Evolutionary conservation across 305 asterid species (phyloP), one percentile per base, ranked within the genome.

Genomic region (Rubia peregrina): DNA sequence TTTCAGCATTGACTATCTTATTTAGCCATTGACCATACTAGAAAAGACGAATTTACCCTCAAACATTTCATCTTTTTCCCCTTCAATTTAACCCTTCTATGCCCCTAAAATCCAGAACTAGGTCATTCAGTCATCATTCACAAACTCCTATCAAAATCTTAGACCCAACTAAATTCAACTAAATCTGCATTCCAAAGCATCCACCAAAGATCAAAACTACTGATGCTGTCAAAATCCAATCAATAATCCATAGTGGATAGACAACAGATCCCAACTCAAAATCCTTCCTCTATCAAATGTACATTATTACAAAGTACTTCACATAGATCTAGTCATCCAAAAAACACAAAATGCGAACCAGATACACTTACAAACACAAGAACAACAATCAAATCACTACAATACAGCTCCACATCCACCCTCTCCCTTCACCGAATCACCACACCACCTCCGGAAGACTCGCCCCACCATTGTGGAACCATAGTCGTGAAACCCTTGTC

Each of bases 301-400:
- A 49, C 38, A 46, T 42, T 43, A 61, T 6, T 41, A 8, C 24
- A 26, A 68, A 68, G 65, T 9, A 62, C 26, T 38, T 40, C 53
- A 62, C 17, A 59, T 86, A 85, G 96, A 89, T 89, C 96, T 83
- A 86, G 82, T 74, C 56, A 70, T 57, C 68, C 38, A 30, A 17
- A 22, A 71, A 68, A 74, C 61, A 41, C 61, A 71, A 73, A 72
- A 76, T 65, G 79, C 69, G 11, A 60, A 73, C 71, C 60, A 16
- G 33, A 30, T 38, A 33, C 14, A 49, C 38, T 33, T 16, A 44
- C 7, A 68, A 53, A 14, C 16, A 13, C 24, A 57, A 44, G 60
- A 48, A 3, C 7, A 53, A 71, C 16, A 55, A 70, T 59, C 17
- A 43, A 41, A 3, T 38, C 49, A 69, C 59, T 66, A 9, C 22